These are phyloP conservation scores for Didymella segeticola DNA, from an alignment of 2,329 filamentous ascomycete species.

Conservation along the genomic window DNA sequence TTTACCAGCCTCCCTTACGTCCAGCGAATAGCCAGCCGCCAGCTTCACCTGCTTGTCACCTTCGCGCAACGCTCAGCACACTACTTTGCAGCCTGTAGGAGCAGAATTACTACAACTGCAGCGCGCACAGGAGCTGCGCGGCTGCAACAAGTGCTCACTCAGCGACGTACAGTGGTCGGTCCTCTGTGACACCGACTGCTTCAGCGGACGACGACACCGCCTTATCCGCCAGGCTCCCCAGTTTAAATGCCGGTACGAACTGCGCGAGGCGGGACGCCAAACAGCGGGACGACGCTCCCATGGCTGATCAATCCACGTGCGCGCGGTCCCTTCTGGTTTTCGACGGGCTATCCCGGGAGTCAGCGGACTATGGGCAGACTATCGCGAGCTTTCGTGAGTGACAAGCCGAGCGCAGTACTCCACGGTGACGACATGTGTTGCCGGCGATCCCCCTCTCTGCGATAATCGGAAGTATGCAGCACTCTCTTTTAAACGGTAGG, in stretches of 20 bases:
- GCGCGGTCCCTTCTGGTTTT: conserved; percentile 13
- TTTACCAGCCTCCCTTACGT: conserved; percentile 17
- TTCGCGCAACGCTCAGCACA: conserved; percentile 30
- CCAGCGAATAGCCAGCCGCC: conserved; percentile 26
- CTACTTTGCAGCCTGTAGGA: conserved; percentile 6
- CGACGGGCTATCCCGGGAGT: conserved; percentile 20
- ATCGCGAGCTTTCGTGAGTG: conserved; percentile 9
- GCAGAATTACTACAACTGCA: conserved; percentile 20
- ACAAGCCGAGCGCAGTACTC: conserved; percentile 4
- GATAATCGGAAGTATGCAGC: conserved; percentile 6
- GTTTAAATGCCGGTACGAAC: conserved; percentile 9
- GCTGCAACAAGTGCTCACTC: conserved; percentile 21
- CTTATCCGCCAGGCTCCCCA: conserved; percentile 22
- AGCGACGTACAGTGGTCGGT: conserved; percentile 10
- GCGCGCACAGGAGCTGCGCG: conserved; percentile 7
- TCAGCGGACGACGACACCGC: conserved; percentile 22
- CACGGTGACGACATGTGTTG: conserved; percentile 27
- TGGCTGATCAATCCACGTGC: conserved; percentile 32
- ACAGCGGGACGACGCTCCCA: conserved; percentile 20
- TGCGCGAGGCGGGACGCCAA: conserved; percentile 16
- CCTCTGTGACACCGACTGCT: conserved; percentile 12
- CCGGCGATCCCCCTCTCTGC: conserved; percentile 12
- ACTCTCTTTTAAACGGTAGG: conserved; percentile 1
- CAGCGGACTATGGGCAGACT: conserved; percentile 22
- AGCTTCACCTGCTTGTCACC: conserved; percentile 20